Evolutionary conservation across 1,284 basidiomycete genomes (phyloP), one percentile per base, ranked within the genome.

Genomic region (Anthracocystis walkeri): DNA sequence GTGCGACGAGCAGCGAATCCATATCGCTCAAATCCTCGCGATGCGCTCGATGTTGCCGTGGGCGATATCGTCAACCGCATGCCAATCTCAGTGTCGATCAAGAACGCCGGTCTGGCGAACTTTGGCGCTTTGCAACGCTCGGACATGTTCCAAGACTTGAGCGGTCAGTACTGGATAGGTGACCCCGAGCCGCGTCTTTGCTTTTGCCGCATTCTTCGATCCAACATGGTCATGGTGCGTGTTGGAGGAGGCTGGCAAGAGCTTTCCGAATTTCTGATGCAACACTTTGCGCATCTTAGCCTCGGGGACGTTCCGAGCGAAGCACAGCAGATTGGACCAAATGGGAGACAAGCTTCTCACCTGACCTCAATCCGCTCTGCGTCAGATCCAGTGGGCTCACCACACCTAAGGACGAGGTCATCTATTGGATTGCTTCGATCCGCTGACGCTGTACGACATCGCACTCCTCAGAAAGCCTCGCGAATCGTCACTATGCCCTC

Each of bases 31-130:
- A 90, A 96, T 85, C 92, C 93, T 12, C 91, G 92, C 85, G 94
- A 90, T 86, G 93, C 92, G 81, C 89, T 98, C 1, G 95, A 98
- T 83, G 89, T 95, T 25, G 95, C 94, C 2, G 92, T 98, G 46
- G 93, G 93, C 7, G 90, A 92, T 75, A 92, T 97, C 50, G 90
- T 97, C 68, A 97, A 97, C 85, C 90, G 90, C 66, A 88, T 98
- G 45, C 90, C 93, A 18, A 91, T 95, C 46, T 54, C 57, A 5
- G 61, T 81, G 31, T 48, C 71, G 25, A 60, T 81, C 54, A 51
- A 46, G n/a, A 60, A 62, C 25, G 78, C 58, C 10, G 40, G 35
- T 7, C 33, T 49, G 8, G 31, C 33, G 18, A 46, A 58, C 21
- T 18, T 4, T 20, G 7, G 38, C 10, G 10, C 27, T 14, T 14